Evolutionary conservation across 768 basidiomycete species (phyloP).

Genomic region (Agaricus sinodeliciosus): DNA sequence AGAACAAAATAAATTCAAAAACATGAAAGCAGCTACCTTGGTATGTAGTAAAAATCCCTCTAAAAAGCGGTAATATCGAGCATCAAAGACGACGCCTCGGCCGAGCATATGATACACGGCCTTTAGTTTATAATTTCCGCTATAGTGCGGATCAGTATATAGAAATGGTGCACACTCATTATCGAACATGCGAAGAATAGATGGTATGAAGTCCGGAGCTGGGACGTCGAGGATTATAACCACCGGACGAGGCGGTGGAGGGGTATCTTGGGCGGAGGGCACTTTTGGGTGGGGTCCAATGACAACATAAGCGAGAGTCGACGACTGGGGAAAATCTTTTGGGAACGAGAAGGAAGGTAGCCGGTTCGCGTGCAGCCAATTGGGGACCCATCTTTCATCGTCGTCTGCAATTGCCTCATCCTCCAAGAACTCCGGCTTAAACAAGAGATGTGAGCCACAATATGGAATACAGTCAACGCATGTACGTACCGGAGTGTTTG

Average conservation of each 20-base stretch:
- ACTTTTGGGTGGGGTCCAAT: constrained; percentile 47
- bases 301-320: constrained; percentile 42
- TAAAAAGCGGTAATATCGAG: not conserved
- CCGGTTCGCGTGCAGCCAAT: constrained; percentile 27
- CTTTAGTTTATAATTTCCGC: not conserved
- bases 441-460: not conserved
- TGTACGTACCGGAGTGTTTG: constrained; percentile 8
- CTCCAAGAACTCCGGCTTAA: not conserved
- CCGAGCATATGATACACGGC: not conserved
- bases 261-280: constrained; percentile 63
- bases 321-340: constrained; percentile 13
- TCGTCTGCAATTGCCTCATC: constrained; percentile 16
- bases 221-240: constrained; percentile 71
- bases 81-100: not conserved
- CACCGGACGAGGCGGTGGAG: constrained; percentile 29
- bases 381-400: constrained; percentile 20
- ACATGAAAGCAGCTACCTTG: constrained; percentile 10
- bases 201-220: constrained; percentile 44
- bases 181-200: constrained; percentile 43
- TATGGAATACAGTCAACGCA: not conserved
- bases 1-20: constrained; percentile 37
- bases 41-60: not conserved
- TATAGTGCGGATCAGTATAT: not conserved
- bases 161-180: constrained; percentile 32
- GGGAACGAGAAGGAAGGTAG: constrained; percentile 27